Evolutionary conservation across 805 yeast species (phyloP).

Genomic region (Wickerhamiella kazuoi): DNA sequence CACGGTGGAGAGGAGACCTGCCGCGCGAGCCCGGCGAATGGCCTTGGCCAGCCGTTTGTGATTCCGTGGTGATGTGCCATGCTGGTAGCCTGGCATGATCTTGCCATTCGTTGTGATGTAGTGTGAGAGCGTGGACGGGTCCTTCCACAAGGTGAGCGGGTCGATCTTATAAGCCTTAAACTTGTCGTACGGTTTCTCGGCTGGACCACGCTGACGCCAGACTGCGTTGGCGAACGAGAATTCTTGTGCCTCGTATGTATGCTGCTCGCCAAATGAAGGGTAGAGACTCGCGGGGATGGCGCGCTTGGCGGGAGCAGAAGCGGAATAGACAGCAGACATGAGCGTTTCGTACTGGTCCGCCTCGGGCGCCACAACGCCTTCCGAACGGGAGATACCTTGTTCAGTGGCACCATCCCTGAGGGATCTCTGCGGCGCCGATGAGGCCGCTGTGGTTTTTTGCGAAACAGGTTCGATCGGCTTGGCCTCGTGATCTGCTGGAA

Average conservation of each 20-base stretch:
- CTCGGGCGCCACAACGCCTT: too few relatives aligned
- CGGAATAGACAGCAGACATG: neutral
- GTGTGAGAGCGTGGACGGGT: slow-evolving; percentile 50
- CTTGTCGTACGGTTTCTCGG: slow-evolving; percentile 17
- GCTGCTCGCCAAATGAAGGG: slow-evolving; percentile 30
- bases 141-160: slow-evolving; percentile 53
- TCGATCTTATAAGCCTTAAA: slow-evolving; percentile 21
- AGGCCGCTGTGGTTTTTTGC: too few relatives aligned
- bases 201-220: slow-evolving; percentile 3
- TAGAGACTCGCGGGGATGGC: slow-evolving; percentile 6
- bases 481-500: too few relatives aligned
- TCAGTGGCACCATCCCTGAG: too few relatives aligned
- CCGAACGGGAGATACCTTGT: too few relatives aligned
- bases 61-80: slow-evolving; percentile 47
- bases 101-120: slow-evolving; percentile 58
- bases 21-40: slow-evolving; percentile 59
- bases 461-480: too few relatives aligned
- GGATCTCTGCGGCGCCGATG: too few relatives aligned
- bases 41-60: slow-evolving; percentile 63
- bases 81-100: slow-evolving; percentile 52
- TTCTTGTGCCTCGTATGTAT: slow-evolving; percentile 67
- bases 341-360: neutral
- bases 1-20: slow-evolving; percentile 63
- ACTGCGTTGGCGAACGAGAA: slow-evolving; percentile 41
- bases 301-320: neutral